phyloP scores from a whole-genome alignment of 2,329 filamentous ascomycete species.

The Daldinia sp. region DNA sequence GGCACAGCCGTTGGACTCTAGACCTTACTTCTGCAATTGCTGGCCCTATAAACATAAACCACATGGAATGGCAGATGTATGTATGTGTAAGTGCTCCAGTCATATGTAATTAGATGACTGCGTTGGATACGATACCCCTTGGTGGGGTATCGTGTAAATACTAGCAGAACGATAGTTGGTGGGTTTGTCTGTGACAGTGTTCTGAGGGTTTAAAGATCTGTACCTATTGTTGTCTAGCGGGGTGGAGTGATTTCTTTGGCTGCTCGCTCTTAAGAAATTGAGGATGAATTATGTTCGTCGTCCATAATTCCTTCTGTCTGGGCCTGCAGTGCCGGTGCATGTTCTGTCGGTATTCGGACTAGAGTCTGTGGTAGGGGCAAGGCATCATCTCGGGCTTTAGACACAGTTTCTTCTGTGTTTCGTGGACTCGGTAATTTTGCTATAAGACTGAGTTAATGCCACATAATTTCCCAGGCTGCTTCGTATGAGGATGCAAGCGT shows the following conservation, averaged over 20 bases:
- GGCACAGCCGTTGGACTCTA: not conserved
- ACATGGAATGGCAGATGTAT: not conserved
- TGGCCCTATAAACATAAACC: slow-evolving; percentile 2
- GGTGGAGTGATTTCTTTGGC: slow-evolving; percentile 8
- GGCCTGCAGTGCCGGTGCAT: slow-evolving; percentile 70
- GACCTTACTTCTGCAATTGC: not conserved
- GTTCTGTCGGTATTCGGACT: slow-evolving; percentile 84
- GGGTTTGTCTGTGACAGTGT: not conserved
- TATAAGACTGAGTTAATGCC: slow-evolving; percentile 47
- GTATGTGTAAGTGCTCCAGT: not conserved
- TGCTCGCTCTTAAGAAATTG: slow-evolving; percentile 17
- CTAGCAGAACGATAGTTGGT: not conserved
- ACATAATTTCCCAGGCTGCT: not conserved
- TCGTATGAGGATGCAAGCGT: slow-evolving; percentile 45
- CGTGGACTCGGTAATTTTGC: slow-evolving; percentile 74
- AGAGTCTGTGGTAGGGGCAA: slow-evolving; percentile 79
- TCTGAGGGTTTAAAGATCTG: not conserved
- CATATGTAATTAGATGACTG: not conserved
- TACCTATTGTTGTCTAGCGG: not conserved
- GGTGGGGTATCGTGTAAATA: too few species aligned
- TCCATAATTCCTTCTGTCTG: slow-evolving; percentile 63
- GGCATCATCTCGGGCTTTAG: slow-evolving; percentile 50
- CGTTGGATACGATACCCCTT: not conserved
- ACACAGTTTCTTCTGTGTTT: slow-evolving; percentile 49
- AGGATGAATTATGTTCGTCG: slow-evolving; percentile 49